phyloP scores from a whole-genome alignment of 352 stramenopile species.

The Bremia lactucae region DNA sequence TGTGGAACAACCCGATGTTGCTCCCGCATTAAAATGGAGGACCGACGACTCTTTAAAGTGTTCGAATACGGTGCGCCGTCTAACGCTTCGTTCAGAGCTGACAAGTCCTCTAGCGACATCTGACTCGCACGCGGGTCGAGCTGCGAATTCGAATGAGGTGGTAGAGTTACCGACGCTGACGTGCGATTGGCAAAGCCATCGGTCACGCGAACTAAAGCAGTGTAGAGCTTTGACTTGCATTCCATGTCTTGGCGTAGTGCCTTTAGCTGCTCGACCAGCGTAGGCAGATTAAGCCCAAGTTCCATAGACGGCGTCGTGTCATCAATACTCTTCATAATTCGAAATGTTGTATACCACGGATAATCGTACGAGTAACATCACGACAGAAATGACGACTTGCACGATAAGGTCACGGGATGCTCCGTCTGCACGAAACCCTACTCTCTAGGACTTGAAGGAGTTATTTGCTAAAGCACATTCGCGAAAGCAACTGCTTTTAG shows the following conservation, averaged over 20 bases:
- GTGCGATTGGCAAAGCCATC: not conserved
- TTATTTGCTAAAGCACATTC: no score
- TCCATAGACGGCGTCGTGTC: constrained; percentile 16
- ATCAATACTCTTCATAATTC: constrained; percentile 14
- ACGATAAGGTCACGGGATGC: no score
- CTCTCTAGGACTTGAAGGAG: no score
- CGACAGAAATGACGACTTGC: no score
- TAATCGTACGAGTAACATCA: no score
- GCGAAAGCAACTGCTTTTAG: no score
- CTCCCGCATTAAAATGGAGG: constrained; percentile 18
- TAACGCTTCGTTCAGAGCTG: constrained; percentile 7
- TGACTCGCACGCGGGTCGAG: constrained; percentile 21
- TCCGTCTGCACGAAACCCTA: no score
- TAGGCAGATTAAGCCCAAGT: constrained; percentile 47
- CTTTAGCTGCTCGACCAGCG: constrained; percentile 52
- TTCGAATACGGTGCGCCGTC: constrained; percentile 17
- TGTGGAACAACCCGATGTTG: constrained; percentile 7
- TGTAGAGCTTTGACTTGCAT: constrained; percentile 62
- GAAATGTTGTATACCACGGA: not conserved
- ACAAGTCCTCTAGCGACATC: constrained; percentile 19
- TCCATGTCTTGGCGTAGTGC: constrained; percentile 57
- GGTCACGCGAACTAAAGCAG: constrained; percentile 27
- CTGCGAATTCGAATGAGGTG: constrained; percentile 24
- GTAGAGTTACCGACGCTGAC: constrained; percentile 22
- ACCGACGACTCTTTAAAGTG: constrained; percentile 22